Base-by-base conservation (phyloP, 1,284 basidiomycete genomes). In the Neolentinus lepideus region DNA sequence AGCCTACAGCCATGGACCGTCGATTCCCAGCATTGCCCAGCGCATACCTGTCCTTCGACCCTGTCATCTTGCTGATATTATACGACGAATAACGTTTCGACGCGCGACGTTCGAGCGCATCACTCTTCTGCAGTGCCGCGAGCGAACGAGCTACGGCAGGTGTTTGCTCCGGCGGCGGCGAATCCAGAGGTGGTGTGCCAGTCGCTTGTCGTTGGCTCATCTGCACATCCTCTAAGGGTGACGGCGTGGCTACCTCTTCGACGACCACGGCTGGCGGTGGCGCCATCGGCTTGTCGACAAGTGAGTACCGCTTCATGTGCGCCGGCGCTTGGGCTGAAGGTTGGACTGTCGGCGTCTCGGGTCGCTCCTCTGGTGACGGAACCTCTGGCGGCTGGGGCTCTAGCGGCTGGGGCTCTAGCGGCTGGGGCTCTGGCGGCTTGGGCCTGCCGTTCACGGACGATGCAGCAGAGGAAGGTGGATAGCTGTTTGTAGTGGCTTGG, bases 31-130 rank as follows among this genome's bases (percentile, higher is more conserved):
- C 78, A 26, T 21, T 21, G 14, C 47, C 47, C 6, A 50, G 47
- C 8, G 24, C n/a, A n/a, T n/a, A n/a, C n/a, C n/a, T 16, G 43
- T 67, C 50, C 68, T 33, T 66, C 66, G 69, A 19, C 67, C 75
- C 83, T 1, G 92, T 88, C 85, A 99, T 96, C 73, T 96, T 97
- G 61, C 91, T 89, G 65, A 98, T 92, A 54, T 94, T 93, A 68
- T 97, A 99, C 1, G 90, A 90, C 55, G 94, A 98, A 74, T 96
- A 99, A 0, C 96, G 88, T 67, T 98, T 98, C 25, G 92, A 95
- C 2, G 96, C 96, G 43, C 96, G 80, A 10, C 96, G 84, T 66
- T 96, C 93, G 19, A 98, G 79, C 0, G 88, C 83, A 61, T 97
- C 94, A 46, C 84, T 85, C 60, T 88, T 85, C 69, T 95, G 90